These are phyloP conservation scores for Pleurotus djamor DNA, from an alignment of 768 basidiomycete genomes.

Conservation along the genomic window DNA sequence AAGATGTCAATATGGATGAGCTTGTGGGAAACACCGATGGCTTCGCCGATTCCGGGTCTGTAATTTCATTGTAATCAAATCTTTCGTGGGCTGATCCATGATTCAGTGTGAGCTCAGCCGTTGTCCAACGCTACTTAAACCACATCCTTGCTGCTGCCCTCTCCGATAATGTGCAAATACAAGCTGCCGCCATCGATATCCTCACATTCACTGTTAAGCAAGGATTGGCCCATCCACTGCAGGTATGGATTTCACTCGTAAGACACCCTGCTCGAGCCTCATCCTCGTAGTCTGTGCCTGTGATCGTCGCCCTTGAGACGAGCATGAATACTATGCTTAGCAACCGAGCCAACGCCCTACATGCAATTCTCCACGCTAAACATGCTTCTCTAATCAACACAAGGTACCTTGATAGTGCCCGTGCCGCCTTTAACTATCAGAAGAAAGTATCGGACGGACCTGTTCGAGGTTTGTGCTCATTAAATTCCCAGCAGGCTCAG, in stretches of 20 bases:
- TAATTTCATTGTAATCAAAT: not conserved
- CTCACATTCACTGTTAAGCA: constrained; percentile 92
- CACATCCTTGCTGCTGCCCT: constrained; percentile 82
- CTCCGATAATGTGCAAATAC: constrained; percentile 67
- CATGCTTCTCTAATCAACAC: constrained; percentile 89
- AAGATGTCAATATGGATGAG: constrained; percentile 85
- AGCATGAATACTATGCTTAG: constrained; percentile 59
- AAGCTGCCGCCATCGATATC: constrained; percentile 85
- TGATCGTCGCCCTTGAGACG: constrained; percentile 93
- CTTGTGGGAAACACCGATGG: constrained; percentile 94
- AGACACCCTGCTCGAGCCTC: not conserved
- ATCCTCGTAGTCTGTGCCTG: constrained; percentile 72
- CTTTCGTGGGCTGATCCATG: not conserved
- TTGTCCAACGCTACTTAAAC: constrained; percentile 89
- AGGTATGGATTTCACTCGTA: constrained; percentile 42
- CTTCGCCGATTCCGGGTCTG: constrained; percentile 96
- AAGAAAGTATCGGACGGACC: constrained; percentile 42
- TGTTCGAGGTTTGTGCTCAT: constrained; percentile 49
- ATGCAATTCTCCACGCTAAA: constrained; percentile 81
- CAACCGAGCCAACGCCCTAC: constrained; percentile 76
- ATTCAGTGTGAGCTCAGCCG: constrained; percentile 87
- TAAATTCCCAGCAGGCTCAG: not conserved
- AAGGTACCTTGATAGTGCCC: constrained; percentile 78
- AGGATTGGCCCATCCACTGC: constrained; percentile 92
- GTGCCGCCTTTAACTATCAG: constrained; percentile 84